These are phyloP conservation scores for Capronia americana DNA, from an alignment of 2,329 filamentous ascomycete genomes.

Conservation along the genomic window DNA sequence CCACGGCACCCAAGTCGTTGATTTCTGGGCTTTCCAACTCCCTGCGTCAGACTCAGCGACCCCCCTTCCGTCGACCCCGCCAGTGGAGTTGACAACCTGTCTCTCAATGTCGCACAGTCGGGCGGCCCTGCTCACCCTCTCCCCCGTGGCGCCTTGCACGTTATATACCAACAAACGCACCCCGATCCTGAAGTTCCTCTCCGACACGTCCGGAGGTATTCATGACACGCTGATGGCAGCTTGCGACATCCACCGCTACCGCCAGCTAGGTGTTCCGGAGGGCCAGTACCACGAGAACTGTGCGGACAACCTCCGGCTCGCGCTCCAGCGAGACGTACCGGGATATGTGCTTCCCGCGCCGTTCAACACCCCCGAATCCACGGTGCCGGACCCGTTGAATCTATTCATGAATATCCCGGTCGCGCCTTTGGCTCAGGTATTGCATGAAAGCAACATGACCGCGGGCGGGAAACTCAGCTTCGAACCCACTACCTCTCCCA, in stretches of 20 bases:
- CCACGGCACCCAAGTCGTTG: constrained; percentile 57
- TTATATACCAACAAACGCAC: constrained; percentile 48
- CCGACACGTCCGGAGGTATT: constrained; percentile 49
- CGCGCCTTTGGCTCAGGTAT: not conserved
- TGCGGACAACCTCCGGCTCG: constrained; percentile 49
- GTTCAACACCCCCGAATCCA: constrained; percentile 17
- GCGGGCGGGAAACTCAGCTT: constrained; percentile 44
- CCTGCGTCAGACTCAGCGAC: not conserved
- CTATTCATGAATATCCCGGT: constrained; percentile 55
- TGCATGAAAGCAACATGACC: constrained; percentile 15
- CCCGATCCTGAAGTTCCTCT: constrained; percentile 47
- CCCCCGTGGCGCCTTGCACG: constrained; percentile 43
- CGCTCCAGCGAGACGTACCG: constrained; percentile 41
- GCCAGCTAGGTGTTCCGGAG: constrained; percentile 44
- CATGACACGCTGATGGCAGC: constrained; percentile 53
- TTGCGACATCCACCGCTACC: constrained; percentile 50
- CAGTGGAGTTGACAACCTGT: constrained; percentile 25
- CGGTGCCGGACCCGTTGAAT: constrained; percentile 52
- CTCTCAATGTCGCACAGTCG: constrained; percentile 51
- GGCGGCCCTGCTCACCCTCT: constrained; percentile 43
- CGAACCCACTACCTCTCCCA: constrained; percentile 44
- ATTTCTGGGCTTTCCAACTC: constrained; percentile 57
- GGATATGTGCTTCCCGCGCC: constrained; percentile 31
- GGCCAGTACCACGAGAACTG: constrained; percentile 50
- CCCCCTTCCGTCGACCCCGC: not conserved